Percentiles rank a stretch among this genome's conserved stretches.
Evolutionary conservation across 176 grass and related monocot genomes (phyloP).

Genomic region (Luzula sylvatica): DNA sequence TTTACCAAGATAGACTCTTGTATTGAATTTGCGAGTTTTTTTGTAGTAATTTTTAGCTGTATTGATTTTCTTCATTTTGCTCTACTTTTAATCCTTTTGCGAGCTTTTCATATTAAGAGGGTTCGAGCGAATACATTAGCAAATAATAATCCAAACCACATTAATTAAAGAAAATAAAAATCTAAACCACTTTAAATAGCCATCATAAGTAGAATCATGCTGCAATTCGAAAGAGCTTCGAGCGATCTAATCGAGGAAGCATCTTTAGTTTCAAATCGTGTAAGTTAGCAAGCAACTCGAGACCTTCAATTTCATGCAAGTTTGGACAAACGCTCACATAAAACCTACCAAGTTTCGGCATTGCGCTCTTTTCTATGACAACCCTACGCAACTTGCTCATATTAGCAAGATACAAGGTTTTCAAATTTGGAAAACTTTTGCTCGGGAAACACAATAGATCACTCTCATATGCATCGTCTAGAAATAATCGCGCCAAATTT

Average conservation of each 20-base stretch:
- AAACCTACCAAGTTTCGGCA: not conserved
- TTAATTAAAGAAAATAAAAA: no score
- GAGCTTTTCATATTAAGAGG: no score
- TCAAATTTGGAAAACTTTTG: not conserved
- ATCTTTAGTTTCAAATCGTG: not conserved
- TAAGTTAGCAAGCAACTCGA: not conserved
- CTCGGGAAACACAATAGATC: not conserved
- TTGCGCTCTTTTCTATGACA: not conserved
- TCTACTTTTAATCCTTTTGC: no score
- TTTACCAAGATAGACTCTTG: slow-evolving; percentile 69
- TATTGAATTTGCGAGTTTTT: slow-evolving; percentile 39
- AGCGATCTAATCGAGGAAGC: not conserved
- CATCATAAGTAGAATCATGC: no score
- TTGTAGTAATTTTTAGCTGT: no score
- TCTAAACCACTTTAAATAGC: no score
- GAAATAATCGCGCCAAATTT: not conserved
- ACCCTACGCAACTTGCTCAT: not conserved
- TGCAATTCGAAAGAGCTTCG: not conserved
- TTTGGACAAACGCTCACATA: not conserved
- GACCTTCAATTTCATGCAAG: not conserved
- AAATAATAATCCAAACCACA: no score
- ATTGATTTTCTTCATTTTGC: no score
- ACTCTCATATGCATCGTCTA: not conserved
- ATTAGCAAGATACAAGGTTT: not conserved
- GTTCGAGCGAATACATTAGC: no score